Evolutionary conservation across 1,284 basidiomycete species (phyloP).

Genomic region (Grifola frondosa): DNA sequence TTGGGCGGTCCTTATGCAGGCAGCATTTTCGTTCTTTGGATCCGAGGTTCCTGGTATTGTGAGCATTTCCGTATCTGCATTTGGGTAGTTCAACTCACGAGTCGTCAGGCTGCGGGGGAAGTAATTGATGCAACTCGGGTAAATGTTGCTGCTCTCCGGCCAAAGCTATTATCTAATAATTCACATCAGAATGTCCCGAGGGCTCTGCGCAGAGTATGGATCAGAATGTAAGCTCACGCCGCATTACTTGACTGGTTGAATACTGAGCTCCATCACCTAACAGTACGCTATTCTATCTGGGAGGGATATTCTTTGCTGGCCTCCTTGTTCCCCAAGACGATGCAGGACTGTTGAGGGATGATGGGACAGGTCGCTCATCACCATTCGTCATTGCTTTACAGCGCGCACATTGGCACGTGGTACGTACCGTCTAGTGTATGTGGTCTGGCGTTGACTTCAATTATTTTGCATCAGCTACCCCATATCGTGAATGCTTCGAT

Average conservation of each 20-base stretch:
- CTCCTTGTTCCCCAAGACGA: slow-evolving; percentile 49
- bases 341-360: slow-evolving; percentile 33
- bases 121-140: slow-evolving; percentile 33
- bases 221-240: slow-evolving; percentile 43
- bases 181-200: slow-evolving; percentile 41
- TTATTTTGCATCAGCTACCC: slow-evolving; percentile 43
- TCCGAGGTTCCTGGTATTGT: slow-evolving; percentile 33
- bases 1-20: slow-evolving; percentile 44
- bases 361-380: slow-evolving; percentile 38
- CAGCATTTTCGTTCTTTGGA: slow-evolving; percentile 34
- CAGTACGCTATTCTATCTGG: slow-evolving; percentile 31
- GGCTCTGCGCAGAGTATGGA: slow-evolving; percentile 51
- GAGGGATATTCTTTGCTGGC: slow-evolving; percentile 44
- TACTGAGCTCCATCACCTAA: background rate
- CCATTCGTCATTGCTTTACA: slow-evolving; percentile 51
- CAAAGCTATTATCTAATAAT: background rate
- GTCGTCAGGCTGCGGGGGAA: slow-evolving; percentile 33
- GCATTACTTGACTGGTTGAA: background rate
- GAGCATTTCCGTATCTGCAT: background rate
- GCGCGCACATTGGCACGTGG: slow-evolving; percentile 41
- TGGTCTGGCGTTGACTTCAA: background rate
- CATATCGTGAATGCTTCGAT: slow-evolving; percentile 40
- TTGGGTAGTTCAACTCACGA: background rate
- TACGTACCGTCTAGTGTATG: slow-evolving; percentile 8
- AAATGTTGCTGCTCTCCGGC: background rate